These are phyloP conservation scores for Cicer judaicum DNA, from an alignment of 306 rosid genomes.

Conservation along the genomic window DNA sequence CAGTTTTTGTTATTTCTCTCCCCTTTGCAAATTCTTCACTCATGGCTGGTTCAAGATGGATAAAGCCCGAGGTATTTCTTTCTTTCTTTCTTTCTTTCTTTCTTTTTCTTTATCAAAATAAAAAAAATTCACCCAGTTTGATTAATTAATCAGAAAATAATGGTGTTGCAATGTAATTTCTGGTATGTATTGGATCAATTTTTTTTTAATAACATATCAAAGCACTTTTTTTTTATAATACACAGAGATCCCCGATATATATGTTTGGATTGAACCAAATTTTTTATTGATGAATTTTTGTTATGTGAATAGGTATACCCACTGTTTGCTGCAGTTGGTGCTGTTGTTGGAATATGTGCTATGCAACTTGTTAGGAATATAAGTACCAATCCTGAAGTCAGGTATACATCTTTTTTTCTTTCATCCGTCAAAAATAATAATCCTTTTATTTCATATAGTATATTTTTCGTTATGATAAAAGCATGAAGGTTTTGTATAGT, in stretches of 20 bases:
- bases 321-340: conserved; percentile 71
- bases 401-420: conserved; percentile 44
- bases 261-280: background rate
- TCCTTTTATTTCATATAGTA: no score
- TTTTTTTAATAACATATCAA: background rate
- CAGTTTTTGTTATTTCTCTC: conserved; percentile 10
- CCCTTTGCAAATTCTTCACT: background rate
- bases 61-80: conserved; percentile 74
- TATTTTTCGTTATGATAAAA: background rate
- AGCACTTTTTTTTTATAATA: conserved; percentile 1
- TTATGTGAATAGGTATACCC: conserved; percentile 66
- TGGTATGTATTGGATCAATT: background rate
- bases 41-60: conserved; percentile 61
- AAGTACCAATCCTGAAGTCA: conserved; percentile 76
- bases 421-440: background rate
- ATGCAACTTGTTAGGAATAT: conserved; percentile 79
- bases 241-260: background rate
- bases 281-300: conserved; percentile 13
- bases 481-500: no score
- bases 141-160: background rate
- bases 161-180: background rate
- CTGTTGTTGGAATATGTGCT: conserved; percentile 67
- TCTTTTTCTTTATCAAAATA: background rate
- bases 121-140: background rate
- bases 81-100: background rate